Base-by-base conservation (phyloP, 1,284 basidiomycete species). In the Pulveroboletus sp. region DNA sequence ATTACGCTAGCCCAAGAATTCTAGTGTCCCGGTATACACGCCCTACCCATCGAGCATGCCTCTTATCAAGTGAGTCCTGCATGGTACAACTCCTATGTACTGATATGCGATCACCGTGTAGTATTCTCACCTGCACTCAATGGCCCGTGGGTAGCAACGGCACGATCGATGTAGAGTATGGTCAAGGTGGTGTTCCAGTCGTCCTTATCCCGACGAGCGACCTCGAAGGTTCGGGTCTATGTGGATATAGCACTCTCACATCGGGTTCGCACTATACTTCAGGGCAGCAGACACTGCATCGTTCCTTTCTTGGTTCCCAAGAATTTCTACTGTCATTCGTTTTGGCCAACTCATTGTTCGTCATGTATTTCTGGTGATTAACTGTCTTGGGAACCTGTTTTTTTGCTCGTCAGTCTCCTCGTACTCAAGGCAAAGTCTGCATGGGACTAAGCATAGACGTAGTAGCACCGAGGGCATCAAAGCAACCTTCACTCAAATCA, bases 121-220 rank as follows among this genome's bases (percentile, higher is more conserved):
- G 86, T 59, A 74, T 87, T 55, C 65, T 90, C 40, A 80, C 80
- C 3, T 89, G 87, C 68, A 68, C 71, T 26, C 85, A 89, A 68
- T 85, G 81, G 75, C 81, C 78, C n/a, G 81, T 86, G 12, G 88
- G 85, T 35, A 82, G 85, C 49, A 75, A 78, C 45, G 84, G 86
- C 29, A 81, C 77, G 36, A 64, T 90, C 47, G 74, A 81, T 26
- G 78, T 83, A 24, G 72, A 83, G 55, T 90, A 89, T 64, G 78
- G 76, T 5, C 74, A 73, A 49, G 87, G 87, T 26, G 88, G 87
- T 28, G 73, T 76, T 24, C 78, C 86, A 9, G 77, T 81, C 49
- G 72, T 88, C 49, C 75, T 89, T 36, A 71, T 82, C 1, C 82
- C 82, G 14, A 61, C 67, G 39, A 57, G 61, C 22, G 52, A 68